Percentiles rank a stretch among this genome's conserved stretches.
Conservation (phyloP, 2,329 filamentous ascomycete species). For the Beauveria caledonica region DNA sequence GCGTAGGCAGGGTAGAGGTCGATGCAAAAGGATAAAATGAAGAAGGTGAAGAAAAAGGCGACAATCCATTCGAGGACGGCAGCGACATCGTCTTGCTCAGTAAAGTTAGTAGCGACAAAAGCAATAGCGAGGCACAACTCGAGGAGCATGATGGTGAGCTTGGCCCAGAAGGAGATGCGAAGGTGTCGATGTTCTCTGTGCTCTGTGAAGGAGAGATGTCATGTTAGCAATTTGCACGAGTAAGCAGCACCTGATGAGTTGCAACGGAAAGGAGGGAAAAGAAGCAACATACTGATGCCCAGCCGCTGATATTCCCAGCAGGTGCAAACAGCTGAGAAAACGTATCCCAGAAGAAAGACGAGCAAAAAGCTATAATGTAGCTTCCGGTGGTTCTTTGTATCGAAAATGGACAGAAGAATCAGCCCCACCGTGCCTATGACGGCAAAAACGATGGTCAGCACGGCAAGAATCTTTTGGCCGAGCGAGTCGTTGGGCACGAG, state of each 20-base stretch:
- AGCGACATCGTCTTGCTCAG: conserved; percentile 50
- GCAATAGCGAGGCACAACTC: conserved; percentile 66
- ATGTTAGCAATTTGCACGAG: background rate
- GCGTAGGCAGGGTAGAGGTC: conserved; percentile 75
- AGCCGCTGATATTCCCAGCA: conserved; percentile 86
- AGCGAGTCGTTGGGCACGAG: conserved; percentile 62
- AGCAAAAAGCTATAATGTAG: conserved; percentile 70
- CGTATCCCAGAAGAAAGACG: conserved; percentile 79
- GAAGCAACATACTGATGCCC: conserved; percentile 51
- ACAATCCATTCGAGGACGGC: conserved; percentile 76
- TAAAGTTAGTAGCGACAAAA: conserved; percentile 55
- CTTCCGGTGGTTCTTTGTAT: conserved; percentile 59
- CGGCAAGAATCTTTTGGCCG: conserved; percentile 54
- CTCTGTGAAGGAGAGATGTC: conserved; percentile 30
- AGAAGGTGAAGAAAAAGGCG: conserved; percentile 79
- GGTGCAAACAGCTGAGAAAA: conserved; percentile 78
- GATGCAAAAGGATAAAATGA: conserved; percentile 77
- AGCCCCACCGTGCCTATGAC: conserved; percentile 70
- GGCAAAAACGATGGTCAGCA: conserved; percentile 57
- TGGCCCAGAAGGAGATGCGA: conserved; percentile 75
- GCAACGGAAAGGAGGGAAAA: background rate
- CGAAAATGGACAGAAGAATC: conserved; percentile 77
- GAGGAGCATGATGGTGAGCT: conserved; percentile 73
- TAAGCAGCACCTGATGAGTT: background rate
- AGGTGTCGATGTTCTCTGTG: conserved; percentile 70